These are phyloP conservation scores for Penicillium robsamsonii DNA, from an alignment of 495 filamentous ascomycete species.

Conservation along the genomic window DNA sequence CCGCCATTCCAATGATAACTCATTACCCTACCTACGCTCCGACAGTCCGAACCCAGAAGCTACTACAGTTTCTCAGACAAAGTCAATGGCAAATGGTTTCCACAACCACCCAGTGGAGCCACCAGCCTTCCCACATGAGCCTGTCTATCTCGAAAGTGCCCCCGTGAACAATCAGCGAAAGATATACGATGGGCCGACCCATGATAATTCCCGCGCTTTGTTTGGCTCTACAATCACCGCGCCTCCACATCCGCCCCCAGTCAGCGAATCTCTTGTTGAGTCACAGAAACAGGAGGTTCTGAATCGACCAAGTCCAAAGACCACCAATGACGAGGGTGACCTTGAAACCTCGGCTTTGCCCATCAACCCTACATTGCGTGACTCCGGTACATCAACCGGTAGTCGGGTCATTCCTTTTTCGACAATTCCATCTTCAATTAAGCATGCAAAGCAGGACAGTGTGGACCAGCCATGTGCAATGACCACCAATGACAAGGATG, in stretches of 20 bases:
- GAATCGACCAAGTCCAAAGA: not conserved
- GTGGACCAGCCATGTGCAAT: not conserved
- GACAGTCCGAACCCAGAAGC: not conserved
- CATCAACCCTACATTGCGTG: conserved; percentile 9
- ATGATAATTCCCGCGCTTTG: not conserved
- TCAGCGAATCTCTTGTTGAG: not conserved
- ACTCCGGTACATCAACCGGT: not conserved
- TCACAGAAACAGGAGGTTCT: not conserved
- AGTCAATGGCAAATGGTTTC: conserved; percentile 1
- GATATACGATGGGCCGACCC: not conserved
- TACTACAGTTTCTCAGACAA: not conserved
- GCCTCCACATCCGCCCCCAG: not conserved
- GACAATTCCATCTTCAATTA: not conserved
- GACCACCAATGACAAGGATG: not conserved
- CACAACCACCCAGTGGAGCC: not conserved
- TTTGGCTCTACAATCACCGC: not conserved
- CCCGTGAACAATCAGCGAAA: not conserved
- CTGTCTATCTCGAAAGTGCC: not conserved
- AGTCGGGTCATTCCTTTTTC: not conserved
- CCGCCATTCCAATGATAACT: not conserved
- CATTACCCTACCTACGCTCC: not conserved
- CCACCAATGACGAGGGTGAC: not conserved
- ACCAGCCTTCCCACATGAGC: not conserved
- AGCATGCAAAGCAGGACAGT: not conserved
- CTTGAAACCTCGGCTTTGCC: conserved; percentile 18